These are phyloP conservation scores for Cudoniella acicularis DNA, from an alignment of 495 filamentous ascomycete species.

Conservation along the genomic window DNA sequence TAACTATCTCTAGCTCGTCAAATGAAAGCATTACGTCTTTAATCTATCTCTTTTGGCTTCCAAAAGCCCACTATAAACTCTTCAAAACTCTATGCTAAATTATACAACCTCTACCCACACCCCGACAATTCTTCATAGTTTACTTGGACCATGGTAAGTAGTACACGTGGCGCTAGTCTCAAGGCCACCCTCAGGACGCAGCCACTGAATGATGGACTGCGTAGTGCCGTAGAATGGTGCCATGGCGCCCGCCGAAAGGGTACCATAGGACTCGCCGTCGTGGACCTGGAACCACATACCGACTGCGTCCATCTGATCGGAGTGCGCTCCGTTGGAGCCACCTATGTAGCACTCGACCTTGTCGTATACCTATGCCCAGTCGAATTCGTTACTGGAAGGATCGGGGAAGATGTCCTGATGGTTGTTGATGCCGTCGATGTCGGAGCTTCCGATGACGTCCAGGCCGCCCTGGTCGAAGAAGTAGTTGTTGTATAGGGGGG, in stretches of 20 bases:
- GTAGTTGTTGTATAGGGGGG: background rate
- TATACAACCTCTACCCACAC: too few species aligned
- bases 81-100: too few species aligned
- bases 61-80: too few species aligned
- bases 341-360: background rate
- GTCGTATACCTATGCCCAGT: background rate
- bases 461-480: background rate
- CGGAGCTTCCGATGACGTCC: background rate
- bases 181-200: background rate
- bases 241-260: background rate
- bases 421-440: too few species aligned
- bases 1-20: too few species aligned
- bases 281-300: background rate
- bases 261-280: background rate
- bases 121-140: too few species aligned
- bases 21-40: too few species aligned
- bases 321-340: background rate
- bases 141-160: too few species aligned
- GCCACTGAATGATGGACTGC: background rate
- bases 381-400: background rate
- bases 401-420: too few species aligned
- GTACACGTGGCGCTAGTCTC: background rate
- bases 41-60: too few species aligned
- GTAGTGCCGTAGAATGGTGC: background rate
- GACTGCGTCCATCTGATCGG: background rate